Base-by-base conservation (phyloP, 2,329 filamentous ascomycete species). In the Diaporthe destruens region DNA sequence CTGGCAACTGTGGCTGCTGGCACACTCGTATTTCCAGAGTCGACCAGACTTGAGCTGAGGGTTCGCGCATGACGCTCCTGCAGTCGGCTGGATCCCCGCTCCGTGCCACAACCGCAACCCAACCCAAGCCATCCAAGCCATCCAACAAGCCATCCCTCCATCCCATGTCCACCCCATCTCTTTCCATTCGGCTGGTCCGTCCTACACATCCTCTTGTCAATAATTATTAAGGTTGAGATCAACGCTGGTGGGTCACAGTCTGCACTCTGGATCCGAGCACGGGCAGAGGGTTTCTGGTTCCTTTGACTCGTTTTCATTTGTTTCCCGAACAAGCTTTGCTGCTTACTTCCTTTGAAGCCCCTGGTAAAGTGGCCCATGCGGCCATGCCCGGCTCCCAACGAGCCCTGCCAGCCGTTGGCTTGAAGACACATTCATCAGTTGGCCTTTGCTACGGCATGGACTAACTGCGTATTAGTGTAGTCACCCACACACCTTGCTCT, bases 151-250 rank as follows among this genome's bases (percentile, higher is more conserved):
- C 55, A 57, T 42, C 39, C 39, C 42, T 44, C 23, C 57, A 42
- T 61, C 57, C 57, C 39, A 61, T 42, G 34, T 36, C 34, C 57
- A 42, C 32, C 57, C 57, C 39, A 47, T 42, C 56, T n/a, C 44
- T n/a, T 25, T 25, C 34, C 56, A 61, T 44, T 36, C 56, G 36
- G 36, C 56, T 61, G 36, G 56, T 32, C 39, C 56, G 56, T 44
- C 56, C 56, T 8, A 61, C 23, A 8, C 39, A 56, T 56, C n/a
- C 66, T 47, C 36, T 49, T 42, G 42, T 7, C 14, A 23, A 69
- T 25, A 34, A 47, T 53, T 56, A 47, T 53, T 56, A 47, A 69
- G 66, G 66, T 69, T 69, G 66, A 69, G 66, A 69, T 69, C 66
- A 69, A 39, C 66, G 53, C 55, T 39, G 66, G 55, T 36, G 53